Conservation (phyloP, 106 monocot genomes). For the Narthecium ossifragum region DNA sequence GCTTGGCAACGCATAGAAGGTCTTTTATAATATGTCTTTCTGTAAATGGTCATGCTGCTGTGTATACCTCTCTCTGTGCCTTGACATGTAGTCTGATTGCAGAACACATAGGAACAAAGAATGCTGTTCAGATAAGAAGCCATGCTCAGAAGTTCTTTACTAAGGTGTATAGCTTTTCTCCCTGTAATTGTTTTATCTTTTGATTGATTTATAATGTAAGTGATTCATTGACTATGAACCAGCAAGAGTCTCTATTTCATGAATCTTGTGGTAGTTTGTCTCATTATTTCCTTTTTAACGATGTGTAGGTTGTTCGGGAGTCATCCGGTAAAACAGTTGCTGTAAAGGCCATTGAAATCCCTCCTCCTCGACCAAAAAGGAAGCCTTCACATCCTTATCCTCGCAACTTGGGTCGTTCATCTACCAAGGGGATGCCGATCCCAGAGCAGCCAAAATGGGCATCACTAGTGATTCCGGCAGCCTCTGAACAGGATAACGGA, state of each 20-base stretch:
- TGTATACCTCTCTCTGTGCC: not conserved
- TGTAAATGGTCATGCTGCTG: not conserved
- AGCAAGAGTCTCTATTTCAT: too few relatives aligned
- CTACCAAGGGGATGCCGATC: constrained; percentile 5
- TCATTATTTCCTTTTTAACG: not conserved
- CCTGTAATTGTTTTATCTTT: constrained; percentile 6
- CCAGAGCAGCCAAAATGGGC: constrained; percentile 17
- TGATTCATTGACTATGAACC: too few relatives aligned
- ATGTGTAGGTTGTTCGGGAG: constrained; percentile 36
- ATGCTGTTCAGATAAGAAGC: constrained; percentile 48
- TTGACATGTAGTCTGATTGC: constrained; percentile 1
- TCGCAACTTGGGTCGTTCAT: constrained; percentile 39
- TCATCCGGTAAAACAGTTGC: constrained; percentile 8
- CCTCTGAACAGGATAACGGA: constrained; percentile 36
- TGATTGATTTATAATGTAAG: constrained; percentile 9
- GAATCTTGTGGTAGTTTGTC: too few relatives aligned
- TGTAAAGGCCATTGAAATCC: constrained; percentile 48
- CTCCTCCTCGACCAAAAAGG: constrained; percentile 83
- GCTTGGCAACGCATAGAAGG: constrained; percentile 46
- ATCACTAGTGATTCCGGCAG: constrained; percentile 6
- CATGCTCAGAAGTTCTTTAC: constrained; percentile 59
- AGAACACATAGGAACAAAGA: constrained; percentile 53
- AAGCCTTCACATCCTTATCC: constrained; percentile 84
- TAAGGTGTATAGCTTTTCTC: constrained; percentile 27
- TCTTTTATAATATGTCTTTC: not conserved